A percentile compares a stretch with the other conserved stretches of the same genome.
phyloP scores from a whole-genome alignment of 2,329 filamentous ascomycete species.

The Cercospora sp. region DNA sequence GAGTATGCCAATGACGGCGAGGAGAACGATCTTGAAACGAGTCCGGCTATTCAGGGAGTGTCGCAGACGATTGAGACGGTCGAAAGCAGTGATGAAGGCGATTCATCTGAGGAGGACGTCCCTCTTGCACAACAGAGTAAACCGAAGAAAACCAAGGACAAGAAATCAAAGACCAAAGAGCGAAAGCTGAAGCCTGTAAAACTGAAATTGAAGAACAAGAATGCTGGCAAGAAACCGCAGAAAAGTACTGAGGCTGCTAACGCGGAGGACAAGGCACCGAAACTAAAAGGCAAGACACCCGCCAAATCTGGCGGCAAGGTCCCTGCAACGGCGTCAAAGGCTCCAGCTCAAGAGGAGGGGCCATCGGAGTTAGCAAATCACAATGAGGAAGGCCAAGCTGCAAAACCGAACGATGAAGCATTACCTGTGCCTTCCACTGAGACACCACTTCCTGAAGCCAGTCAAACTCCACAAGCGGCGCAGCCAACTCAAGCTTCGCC shows the following conservation, averaged over 20 bases:
- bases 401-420: slow-evolving; percentile 28
- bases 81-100: slow-evolving; percentile 53
- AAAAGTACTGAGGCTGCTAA: not conserved
- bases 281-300: slow-evolving; percentile 11
- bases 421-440: slow-evolving; percentile 27
- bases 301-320: slow-evolving; percentile 15
- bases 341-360: slow-evolving; percentile 8
- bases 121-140: slow-evolving; percentile 14
- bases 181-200: slow-evolving; percentile 22
- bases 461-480: slow-evolving; percentile 3
- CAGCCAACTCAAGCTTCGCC: slow-evolving; percentile 18
- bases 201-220: slow-evolving; percentile 22
- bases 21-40: slow-evolving; percentile 14
- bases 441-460: slow-evolving; percentile 6
- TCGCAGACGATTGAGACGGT: slow-evolving; percentile 53
- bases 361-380: not conserved
- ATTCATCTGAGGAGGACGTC: slow-evolving; percentile 31
- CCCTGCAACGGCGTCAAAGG: slow-evolving; percentile 13
- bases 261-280: slow-evolving; percentile 15
- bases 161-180: slow-evolving; percentile 16
- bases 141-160: slow-evolving; percentile 10
- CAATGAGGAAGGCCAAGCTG: slow-evolving; percentile 12
- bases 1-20: slow-evolving; percentile 52
- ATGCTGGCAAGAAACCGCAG: slow-evolving; percentile 16
- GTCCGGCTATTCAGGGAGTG: slow-evolving; percentile 40